Base-by-base conservation (phyloP, 371 early-diverging fungal species). In the Furculomyces boomerangus region DNA sequence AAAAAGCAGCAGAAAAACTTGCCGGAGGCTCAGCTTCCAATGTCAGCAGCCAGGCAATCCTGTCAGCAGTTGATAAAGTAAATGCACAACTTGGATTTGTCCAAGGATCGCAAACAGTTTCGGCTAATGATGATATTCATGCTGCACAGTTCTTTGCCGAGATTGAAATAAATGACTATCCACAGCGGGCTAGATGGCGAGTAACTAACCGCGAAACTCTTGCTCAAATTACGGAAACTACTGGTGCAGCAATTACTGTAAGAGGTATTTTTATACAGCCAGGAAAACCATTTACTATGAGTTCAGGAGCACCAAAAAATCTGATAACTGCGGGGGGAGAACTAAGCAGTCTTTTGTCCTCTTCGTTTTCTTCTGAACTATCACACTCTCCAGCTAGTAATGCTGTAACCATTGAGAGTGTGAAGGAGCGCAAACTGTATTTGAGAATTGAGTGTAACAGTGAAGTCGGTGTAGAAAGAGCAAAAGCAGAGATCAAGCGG, bases 131-230 rank as follows among this genome's bases (percentile, higher is more conserved):
- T 1, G 52, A 41, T 13, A 55, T 59, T 3, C 57, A 65, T 0
- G 60, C 59, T 1, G 65, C 62, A 1, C 63, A 39, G 22, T 71
- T 44, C 70, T 71, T 83, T 8, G 74, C 77, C 58, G 96, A 98
- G 67, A 82, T 98, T 61, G 85, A 86, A 58, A 93, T 98, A 66
- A 98, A 98, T 65, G 96, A 98, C 68, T 95, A 83, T 61, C 94
- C 94, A 28, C 88, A 90, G 61, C 86, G 87, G 66, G 94, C 96
- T n/a, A 74, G 97, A 55, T 88, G 90, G 87, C 79, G 79, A 62
- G 95, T 93, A 48, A 97, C 93, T 18, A 90, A 89, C 69, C 90
- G 88, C 76, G 93, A 92, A 55, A 81, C 85, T 72, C 89, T 97
- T 44, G 75, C 77, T 25, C 84, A 82, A 68, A 90, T 97, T 53